Percentiles rank a stretch among this genome's conserved stretches.
phyloP scores from a whole-genome alignment of 805 yeast genomes.

The Citeromyces matritensis region DNA sequence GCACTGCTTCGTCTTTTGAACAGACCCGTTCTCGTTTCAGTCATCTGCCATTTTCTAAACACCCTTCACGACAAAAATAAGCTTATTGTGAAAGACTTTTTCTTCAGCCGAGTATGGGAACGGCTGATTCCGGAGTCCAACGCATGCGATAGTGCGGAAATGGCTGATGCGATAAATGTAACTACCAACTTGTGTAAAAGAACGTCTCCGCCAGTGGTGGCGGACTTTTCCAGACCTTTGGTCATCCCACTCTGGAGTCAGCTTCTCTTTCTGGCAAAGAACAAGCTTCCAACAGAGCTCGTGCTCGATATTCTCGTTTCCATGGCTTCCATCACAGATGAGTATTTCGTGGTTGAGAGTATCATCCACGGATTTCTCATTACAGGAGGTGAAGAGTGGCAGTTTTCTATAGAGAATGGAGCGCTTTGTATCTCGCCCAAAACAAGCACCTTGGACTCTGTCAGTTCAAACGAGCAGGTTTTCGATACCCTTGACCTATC shows the following conservation, averaged over 20 bases:
- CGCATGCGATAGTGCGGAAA: slow-evolving; percentile 13
- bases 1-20: slow-evolving; percentile 41
- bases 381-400: slow-evolving; percentile 20
- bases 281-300: slow-evolving; percentile 17
- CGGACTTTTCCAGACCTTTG: slow-evolving; percentile 14
- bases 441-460: slow-evolving; percentile 1
- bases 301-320: slow-evolving; percentile 22
- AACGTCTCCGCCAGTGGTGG: slow-evolving; percentile 17
- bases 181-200: slow-evolving; percentile 45
- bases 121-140: slow-evolving; percentile 19
- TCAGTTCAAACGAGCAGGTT: slow-evolving; percentile 12
- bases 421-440: slow-evolving; percentile 10
- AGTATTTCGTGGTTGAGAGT: slow-evolving; percentile 7
- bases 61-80: slow-evolving; percentile 33
- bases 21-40: slow-evolving; percentile 42
- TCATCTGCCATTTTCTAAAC: slow-evolving; percentile 39
- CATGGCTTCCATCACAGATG: slow-evolving; percentile 10
- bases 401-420: slow-evolving; percentile 19
- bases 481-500: slow-evolving; percentile 28
- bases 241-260: slow-evolving; percentile 26
- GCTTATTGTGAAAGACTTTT: slow-evolving; percentile 39
- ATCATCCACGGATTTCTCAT: slow-evolving; percentile 16
- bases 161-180: slow-evolving; percentile 53
- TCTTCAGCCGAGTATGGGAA: slow-evolving; percentile 34
- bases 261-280: slow-evolving; percentile 16